Base-by-base conservation (phyloP, 495 filamentous ascomycete species). In the Penicillium waksmanii region DNA sequence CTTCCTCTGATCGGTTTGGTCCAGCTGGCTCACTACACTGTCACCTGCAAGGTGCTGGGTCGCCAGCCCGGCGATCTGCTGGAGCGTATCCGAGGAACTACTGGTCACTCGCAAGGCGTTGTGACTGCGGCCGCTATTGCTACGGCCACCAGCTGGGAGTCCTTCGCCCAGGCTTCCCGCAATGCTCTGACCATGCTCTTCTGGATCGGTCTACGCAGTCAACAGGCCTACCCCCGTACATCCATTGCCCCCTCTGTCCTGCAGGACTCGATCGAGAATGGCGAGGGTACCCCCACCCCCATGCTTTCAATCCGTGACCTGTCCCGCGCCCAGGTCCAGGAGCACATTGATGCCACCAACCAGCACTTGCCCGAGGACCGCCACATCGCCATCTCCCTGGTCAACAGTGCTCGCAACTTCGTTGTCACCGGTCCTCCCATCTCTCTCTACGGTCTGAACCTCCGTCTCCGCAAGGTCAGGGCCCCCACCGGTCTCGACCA, bases 181-280 rank as follows among this genome's bases (percentile, higher is more conserved):
- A 83, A 89, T 66, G 89, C 93, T 2, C 77, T 99, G 56, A 96
- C 88, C 7, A 89, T 96, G 58, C 89, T 99, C n/a, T 99, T 99
- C 80, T 99, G 95, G 96, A 98, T 99, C 63, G 96, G 96, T 62
- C 85, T 93, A n/a, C 90, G 96, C 63, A 97, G 94, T 72, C 96
- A 99, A 70, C 96, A 99, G 71, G 93, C 92, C 1, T 99, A 96
- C 67, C 96, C 96, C 47, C 86, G 87, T 52, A 98, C 96, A 2
- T 97, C 96, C 1, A 80, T 99, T 53, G 89, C 93, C n/a, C 96
- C 96, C 1, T 86, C 84, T 1, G 88, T 91, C 61, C 83, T 97
- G n/a, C 93, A 94, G 70, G 96, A 99, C 68, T 96, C 95, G 0
- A 82, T 92, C 56, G 93, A 97, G 67, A 87, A 93, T 76, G 93